Conservation (phyloP, 1,284 basidiomycete species). For the Inonotus obliquus region DNA sequence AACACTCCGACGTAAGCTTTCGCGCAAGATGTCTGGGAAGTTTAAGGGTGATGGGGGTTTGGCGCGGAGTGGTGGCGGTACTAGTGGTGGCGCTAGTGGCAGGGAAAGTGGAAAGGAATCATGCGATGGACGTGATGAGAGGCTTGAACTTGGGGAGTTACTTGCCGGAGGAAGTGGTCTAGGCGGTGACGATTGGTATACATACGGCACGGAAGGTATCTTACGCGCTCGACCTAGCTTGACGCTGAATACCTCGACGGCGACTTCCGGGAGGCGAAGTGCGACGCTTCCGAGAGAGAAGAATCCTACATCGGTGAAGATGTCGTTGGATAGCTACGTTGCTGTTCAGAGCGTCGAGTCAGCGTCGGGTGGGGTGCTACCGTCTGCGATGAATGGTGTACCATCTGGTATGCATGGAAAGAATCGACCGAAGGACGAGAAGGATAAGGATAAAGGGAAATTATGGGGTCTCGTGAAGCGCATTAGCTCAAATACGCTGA, state of each 20-base stretch:
- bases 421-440: not conserved
- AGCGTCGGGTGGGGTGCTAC: constrained; percentile 2
- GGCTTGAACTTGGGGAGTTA: constrained; percentile 1
- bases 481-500: constrained; percentile 57
- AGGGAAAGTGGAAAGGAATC: constrained; percentile 10
- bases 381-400: constrained; percentile 12
- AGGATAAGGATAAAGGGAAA: constrained; percentile 13
- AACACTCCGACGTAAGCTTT: constrained; percentile 29
- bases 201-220: constrained; percentile 10
- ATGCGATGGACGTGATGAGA: constrained; percentile 16
- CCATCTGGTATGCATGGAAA: not conserved
- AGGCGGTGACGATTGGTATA: not conserved
- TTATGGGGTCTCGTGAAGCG: constrained; percentile 68
- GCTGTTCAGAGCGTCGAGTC: constrained; percentile 20
- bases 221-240: constrained; percentile 31
- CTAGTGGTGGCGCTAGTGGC: constrained; percentile 18
- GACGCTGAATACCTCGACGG: not conserved
- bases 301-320: constrained; percentile 11
- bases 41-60: constrained; percentile 34
- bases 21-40: constrained; percentile 45
- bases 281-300: constrained; percentile 21
- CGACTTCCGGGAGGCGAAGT: constrained; percentile 24
- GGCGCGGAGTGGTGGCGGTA: constrained; percentile 21
- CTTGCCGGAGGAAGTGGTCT: constrained; percentile 2
- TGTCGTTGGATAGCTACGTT: constrained; percentile 27